Conservation (phyloP, 2,329 filamentous ascomycete genomes). For the Cladophialophora carrionii region DNA sequence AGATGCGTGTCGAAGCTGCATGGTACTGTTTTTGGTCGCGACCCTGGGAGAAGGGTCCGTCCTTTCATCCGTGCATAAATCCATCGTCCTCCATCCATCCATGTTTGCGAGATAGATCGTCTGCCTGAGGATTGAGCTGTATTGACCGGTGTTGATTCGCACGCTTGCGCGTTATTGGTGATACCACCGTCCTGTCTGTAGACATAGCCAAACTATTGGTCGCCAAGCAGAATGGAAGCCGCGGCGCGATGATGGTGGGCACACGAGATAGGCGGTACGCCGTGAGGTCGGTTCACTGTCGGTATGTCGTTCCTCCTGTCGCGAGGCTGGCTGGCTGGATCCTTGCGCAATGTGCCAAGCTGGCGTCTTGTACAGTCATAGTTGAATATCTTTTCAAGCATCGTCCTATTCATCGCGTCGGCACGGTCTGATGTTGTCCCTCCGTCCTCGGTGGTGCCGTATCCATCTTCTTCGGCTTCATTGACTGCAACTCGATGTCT, state of each 20-base stretch:
- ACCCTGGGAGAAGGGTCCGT: too few relatives aligned
- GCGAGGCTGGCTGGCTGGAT: too few relatives aligned
- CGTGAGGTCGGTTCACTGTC: neutral
- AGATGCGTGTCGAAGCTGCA: too few relatives aligned
- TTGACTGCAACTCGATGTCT: constrained; percentile 24
- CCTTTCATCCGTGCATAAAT: too few relatives aligned
- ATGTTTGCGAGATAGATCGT: neutral
- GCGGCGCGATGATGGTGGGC: neutral
- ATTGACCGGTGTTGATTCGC: neutral
- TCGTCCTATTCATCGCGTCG: neutral
- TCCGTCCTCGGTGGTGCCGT: neutral
- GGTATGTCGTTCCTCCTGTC: neutral
- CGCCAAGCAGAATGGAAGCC: neutral
- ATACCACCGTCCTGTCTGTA: neutral
- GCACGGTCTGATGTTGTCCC: neutral
- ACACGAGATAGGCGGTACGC: neutral
- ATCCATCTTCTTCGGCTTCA: constrained; percentile 9
- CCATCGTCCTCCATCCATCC: neutral
- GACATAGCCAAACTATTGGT: neutral
- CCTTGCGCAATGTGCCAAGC: neutral
- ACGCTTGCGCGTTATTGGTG: neutral
- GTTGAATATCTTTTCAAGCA: neutral
- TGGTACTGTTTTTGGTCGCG: too few relatives aligned
- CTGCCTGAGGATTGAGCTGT: too few relatives aligned
- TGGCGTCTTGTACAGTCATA: neutral